Conservation (phyloP, 768 basidiomycete species). For the Amanita pallidorosea region DNA sequence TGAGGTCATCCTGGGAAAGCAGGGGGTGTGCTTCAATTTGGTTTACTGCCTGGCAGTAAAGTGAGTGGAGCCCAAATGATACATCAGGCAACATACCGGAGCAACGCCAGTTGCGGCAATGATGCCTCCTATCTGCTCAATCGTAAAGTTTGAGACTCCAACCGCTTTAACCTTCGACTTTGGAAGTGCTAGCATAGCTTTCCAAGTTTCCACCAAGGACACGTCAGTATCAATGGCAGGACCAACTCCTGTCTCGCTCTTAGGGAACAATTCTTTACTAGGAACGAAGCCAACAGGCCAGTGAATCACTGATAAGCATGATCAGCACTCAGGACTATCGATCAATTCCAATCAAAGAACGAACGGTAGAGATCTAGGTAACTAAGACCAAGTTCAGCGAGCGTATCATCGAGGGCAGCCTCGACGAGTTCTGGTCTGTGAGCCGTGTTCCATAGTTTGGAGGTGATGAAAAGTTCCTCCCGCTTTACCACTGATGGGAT, state of each 20-base stretch:
- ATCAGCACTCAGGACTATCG: background rate
- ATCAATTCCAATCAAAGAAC: background rate
- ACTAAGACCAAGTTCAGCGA: slow-evolving; percentile 59
- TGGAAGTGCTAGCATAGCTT: slow-evolving; percentile 61
- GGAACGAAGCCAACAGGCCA: slow-evolving; percentile 69
- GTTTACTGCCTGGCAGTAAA: slow-evolving; percentile 41
- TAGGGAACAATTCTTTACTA: slow-evolving; percentile 33
- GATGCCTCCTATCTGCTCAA: slow-evolving; percentile 55
- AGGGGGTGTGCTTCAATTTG: slow-evolving; percentile 82
- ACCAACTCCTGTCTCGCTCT: slow-evolving; percentile 26
- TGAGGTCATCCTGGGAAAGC: slow-evolving; percentile 64
- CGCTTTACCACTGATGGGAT: slow-evolving; percentile 70
- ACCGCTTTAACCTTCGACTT: slow-evolving; percentile 61
- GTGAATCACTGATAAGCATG: slow-evolving; percentile 49
- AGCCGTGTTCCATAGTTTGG: slow-evolving; percentile 74
- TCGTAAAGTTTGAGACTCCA: slow-evolving; percentile 78
- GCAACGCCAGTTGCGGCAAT: slow-evolving; percentile 60
- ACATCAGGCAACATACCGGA: slow-evolving; percentile 34
- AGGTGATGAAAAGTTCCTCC: slow-evolving; percentile 73
- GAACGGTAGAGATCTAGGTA: slow-evolving; percentile 77
- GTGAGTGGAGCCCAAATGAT: background rate
- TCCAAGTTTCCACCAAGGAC: slow-evolving; percentile 70
- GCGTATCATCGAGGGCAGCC: slow-evolving; percentile 69
- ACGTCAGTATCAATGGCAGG: slow-evolving; percentile 45
- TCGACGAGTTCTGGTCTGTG: slow-evolving; percentile 60